Conservation (phyloP, 148 eudicot genomes). For the Camellia granthamiana region DNA sequence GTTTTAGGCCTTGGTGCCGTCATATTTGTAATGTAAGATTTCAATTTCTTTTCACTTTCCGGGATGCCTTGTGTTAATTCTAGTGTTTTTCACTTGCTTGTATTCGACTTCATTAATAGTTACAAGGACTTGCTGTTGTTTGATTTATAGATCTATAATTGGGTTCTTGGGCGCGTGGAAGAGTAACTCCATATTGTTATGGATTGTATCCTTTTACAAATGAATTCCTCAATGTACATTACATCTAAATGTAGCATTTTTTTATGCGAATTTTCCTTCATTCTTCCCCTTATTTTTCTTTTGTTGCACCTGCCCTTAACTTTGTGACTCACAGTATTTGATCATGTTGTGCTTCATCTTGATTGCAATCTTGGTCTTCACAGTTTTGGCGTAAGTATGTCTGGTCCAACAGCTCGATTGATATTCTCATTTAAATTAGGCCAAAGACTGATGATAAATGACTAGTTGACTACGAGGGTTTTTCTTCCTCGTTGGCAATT, state of each 20-base stretch:
- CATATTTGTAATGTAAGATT: slow-evolving; percentile 78
- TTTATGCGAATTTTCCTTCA: background rate
- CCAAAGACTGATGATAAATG: background rate
- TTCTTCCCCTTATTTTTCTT: slow-evolving; percentile 17
- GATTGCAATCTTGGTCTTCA: slow-evolving; percentile 80
- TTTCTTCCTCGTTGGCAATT: background rate
- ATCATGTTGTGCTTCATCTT: slow-evolving; percentile 64
- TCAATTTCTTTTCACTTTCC: slow-evolving; percentile 4
- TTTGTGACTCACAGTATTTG: slow-evolving; percentile 54
- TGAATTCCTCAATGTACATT: background rate
- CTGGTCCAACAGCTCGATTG: background rate
- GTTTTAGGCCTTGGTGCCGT: slow-evolving; percentile 82
- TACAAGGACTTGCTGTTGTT: slow-evolving; percentile 3
- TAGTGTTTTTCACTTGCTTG: background rate
- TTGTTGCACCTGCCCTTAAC: slow-evolving; percentile 23
- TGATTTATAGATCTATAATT: slow-evolving; percentile 63
- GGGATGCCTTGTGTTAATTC: background rate
- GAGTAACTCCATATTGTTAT: slow-evolving; percentile 75
- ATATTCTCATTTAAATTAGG: background rate
- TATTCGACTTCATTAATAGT: background rate
- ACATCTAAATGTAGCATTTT: background rate
- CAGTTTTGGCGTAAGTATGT: slow-evolving; percentile 86
- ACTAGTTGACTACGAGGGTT: background rate
- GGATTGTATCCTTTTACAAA: slow-evolving; percentile 75
- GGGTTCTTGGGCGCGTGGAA: slow-evolving; percentile 91